phyloP scores from a whole-genome alignment of 331 rosid genomes.

The Rosa hybrid region DNA sequence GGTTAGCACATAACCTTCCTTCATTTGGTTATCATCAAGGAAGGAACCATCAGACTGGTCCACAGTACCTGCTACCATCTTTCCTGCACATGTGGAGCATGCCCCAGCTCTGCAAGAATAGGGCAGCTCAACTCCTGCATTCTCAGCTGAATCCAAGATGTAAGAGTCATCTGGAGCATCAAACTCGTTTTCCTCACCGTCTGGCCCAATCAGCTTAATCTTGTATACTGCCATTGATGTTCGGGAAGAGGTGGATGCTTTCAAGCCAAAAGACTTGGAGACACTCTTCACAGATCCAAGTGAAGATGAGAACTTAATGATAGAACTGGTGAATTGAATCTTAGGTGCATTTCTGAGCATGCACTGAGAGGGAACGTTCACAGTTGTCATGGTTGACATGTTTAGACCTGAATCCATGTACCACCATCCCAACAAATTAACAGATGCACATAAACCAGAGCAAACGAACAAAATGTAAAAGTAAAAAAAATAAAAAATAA shows the following conservation, averaged over 20 bases:
- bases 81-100: conserved; percentile 87
- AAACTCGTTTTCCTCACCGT: conserved; percentile 62
- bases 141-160: conserved; percentile 79
- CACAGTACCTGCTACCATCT: conserved; percentile 58
- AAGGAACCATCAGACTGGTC: conserved; percentile 87
- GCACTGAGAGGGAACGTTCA: conserved; percentile 44
- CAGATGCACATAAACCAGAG: not conserved
- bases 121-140: conserved; percentile 50
- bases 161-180: conserved; percentile 76
- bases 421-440: not conserved
- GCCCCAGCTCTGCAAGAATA: conserved; percentile 96
- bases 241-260: conserved; percentile 49
- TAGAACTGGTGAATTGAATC: conserved; percentile 31
- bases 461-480: not conserved
- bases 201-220: conserved; percentile 67
- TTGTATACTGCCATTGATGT: conserved; percentile 71
- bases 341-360: conserved; percentile 31
- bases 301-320: conserved; percentile 48
- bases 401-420: conserved; percentile 35
- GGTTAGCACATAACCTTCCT: conserved; percentile 63
- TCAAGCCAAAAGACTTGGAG: conserved; percentile 60
- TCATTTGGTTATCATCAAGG: conserved; percentile 66
- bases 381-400: conserved; percentile 52
- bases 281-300: conserved; percentile 49
- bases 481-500: not conserved